These are phyloP conservation scores for Pichiaceae sp. DNA, from an alignment of 1,139 yeast species.

Conservation along the genomic window DNA sequence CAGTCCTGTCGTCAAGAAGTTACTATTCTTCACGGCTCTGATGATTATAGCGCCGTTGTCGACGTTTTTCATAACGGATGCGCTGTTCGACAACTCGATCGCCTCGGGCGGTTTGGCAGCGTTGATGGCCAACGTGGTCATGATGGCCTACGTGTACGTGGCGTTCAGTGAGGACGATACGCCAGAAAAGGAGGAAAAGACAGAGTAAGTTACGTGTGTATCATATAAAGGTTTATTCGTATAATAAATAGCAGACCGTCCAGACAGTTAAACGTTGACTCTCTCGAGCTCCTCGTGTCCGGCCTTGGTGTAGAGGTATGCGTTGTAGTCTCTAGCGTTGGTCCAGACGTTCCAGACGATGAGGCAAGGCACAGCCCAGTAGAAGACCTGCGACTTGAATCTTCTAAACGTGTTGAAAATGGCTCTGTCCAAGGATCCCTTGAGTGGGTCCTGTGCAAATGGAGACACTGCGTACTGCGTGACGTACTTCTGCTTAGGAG, in stretches of 20 bases:
- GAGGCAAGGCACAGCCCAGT: conserved; percentile 67
- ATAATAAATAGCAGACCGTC: neutral
- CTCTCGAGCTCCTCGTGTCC: conserved; percentile 91
- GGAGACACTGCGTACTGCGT: conserved; percentile 88
- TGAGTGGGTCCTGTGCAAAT: conserved; percentile 85
- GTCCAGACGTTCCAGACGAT: conserved; percentile 86
- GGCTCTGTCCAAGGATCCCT: conserved; percentile 79
- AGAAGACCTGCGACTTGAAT: conserved; percentile 78
- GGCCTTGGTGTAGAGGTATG: conserved; percentile 92
- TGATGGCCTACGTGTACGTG: conserved; percentile 75
- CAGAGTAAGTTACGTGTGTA: neutral
- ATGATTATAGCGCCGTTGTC: conserved; percentile 76
- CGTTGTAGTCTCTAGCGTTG: conserved; percentile 83
- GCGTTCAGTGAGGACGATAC: conserved; percentile 74
- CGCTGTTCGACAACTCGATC: conserved; percentile 42
- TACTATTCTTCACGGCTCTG: conserved; percentile 79
- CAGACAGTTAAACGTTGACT: conserved; percentile 52
- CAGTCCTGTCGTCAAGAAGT: conserved; percentile 60
- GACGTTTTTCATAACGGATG: conserved; percentile 48
- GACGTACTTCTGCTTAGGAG: conserved; percentile 83
- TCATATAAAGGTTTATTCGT: no score
- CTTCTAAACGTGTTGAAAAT: conserved; percentile 94
- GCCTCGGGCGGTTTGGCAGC: conserved; percentile 91
- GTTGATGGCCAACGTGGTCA: conserved; percentile 73
- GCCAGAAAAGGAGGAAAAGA: conserved; percentile 25